Evolutionary conservation across 139 green algal species (phyloP), one percentile per base, ranked within the genome.

Genomic region (Coelastrella sp.): DNA sequence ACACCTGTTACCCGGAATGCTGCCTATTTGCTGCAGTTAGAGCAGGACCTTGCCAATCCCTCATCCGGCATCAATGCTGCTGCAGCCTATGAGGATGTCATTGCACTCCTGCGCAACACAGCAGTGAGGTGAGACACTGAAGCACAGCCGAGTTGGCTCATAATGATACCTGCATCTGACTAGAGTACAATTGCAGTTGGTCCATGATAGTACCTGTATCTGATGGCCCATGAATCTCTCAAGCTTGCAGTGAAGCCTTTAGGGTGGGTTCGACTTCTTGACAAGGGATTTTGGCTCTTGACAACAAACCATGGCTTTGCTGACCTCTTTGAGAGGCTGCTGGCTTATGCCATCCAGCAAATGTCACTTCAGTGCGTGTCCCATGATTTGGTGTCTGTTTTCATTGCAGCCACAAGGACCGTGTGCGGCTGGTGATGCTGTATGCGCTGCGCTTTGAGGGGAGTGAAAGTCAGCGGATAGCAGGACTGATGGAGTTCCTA

Each of bases 391-490:
- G 15, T 76, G 68, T 24, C 24, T 76, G 19, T 76, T 24, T 76
- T 17, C 63, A 12, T 22, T 82, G 78, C 78, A 86, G 78, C 58
- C 65, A 84, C 81, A 91, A 91, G 89, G 91, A 93, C 91, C 94
- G 93, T 81, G 72, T 98, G 49, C 95, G 97, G 58, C 90, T 99
- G 70, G 97, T 97, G 10, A 91, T 95, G 90, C 93, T 99, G 75
- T 99, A 97, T 90, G 95, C 93, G 24, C 93, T 99, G 92, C 94
- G 98, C 19, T 99, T 98, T 92, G 97, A 99, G 91, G 85, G 89
- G 7, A 58, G 35, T 83, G 97, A 99, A 59, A 22, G 6, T 20
- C 19, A 85, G 57, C 88, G 91, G 10, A 49, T 93, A 25, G 78
- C 78, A 12, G 80, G 89, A 72, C 57, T 96, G 78, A 49, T 93